Base-by-base conservation (phyloP, 306 rosid genomes). In the Dryas alaskensis region DNA sequence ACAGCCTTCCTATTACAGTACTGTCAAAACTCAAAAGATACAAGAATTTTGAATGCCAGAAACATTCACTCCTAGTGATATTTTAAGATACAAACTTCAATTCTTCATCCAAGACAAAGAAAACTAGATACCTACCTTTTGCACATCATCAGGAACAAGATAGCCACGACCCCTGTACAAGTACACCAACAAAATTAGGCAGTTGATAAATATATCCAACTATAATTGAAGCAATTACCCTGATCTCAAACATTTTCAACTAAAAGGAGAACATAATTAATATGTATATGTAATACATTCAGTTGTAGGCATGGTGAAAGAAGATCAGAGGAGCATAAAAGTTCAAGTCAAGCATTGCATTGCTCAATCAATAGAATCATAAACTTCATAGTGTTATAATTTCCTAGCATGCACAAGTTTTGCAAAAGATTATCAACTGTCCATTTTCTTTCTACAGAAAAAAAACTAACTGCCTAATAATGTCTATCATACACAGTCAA, bases 101-200 rank as follows among this genome's bases (percentile, higher is more conserved):
- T 12, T 39, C 25, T 37, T 39, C 75, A 81, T 69, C 37, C 12
- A 64, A 64, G 44, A 13, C 9, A n/a, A 54, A 8, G 13, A 46
- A 37, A 72, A 55, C 47, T 46, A 13, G 44, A 50, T 72, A 27
- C 54, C 37, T 87, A 93, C 97, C 96, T 90, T 81, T 49, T 84
- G 79, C 52, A 93, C 97, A 27, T 90, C 97, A 78, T 89, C 90
- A 17, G 88, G 85, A 46, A 89, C 85, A 71, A 90, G 87, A 81
- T 77, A 89, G 62, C 96, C 98, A 57, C 93, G 97, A 67, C 85
- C 89, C 86, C 98, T 93, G 86, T 65, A 79, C 78, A 72, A 81
- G 64, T 19, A 70, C 79, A 66, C 69, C 72, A 59, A 72, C 14
- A 73, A 67, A 31, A 58, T 13, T 63, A 67, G 63, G 65, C 5